Base-by-base conservation (phyloP, 257 asterid genomes). In the Rauvolfia tetraphylla region DNA sequence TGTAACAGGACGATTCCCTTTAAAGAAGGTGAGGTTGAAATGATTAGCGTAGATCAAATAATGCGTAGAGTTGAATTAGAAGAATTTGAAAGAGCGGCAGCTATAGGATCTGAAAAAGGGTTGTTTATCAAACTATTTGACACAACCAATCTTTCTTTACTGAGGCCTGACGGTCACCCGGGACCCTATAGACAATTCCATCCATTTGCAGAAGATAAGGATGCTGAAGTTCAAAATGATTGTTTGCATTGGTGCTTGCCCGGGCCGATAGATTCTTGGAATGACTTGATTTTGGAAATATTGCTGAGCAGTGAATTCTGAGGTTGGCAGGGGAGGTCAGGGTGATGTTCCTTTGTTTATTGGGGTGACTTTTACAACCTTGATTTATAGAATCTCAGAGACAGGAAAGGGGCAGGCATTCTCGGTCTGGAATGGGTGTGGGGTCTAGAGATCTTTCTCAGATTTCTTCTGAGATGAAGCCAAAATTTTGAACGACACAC, bases 241-340 rank as follows among this genome's bases (percentile, higher is more conserved):
- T 95, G 99, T 81, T 72, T 95, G 59, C 99, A 95, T 31, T 93
- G 99, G 99, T 95, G 99, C 73, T 83, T 95, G 83, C 99, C 99
- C 0, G 98, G 99, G 10, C 98, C 99, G 1, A 91, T 95, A 71
- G 99, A 95, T 53, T 87, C 94, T 59, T 95, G 99, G 99, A 93
- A 91, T 85, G 98, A 93, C 67, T 70, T 95, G 83, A 82, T 95
- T 81, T 78, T 87, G 90, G 87, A 87, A 83, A 84, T 93, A 91
- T 78, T 92, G 75, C 68, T 80, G 39, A 76, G 25, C 29, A 34
- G 73, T 62, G 73, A 67, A 73, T 27, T 14, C 20, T 34, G 42
- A 38, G 42, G 42, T 62, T 31, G 17, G 39, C 48, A 4, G n/a
- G 34, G 67, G 23, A 61, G 53, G n/a, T n/a, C n/a, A n/a, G 42